Base-by-base conservation (phyloP, 306 rosid species). In the Phaseolus lunatus region DNA sequence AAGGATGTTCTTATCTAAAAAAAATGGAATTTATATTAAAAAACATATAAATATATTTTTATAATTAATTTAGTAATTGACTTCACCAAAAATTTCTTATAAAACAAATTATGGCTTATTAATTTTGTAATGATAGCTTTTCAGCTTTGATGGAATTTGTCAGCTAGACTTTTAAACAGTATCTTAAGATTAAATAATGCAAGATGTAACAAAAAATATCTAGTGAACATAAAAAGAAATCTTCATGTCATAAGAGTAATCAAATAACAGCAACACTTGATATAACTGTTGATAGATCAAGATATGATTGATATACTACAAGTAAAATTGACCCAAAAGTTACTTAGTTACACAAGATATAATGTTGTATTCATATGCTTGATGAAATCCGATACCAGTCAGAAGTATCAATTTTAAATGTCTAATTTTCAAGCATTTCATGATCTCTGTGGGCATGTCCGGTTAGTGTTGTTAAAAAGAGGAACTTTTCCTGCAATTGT, bases 401-500 rank as follows among this genome's bases (percentile, higher is more conserved):
- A 82, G 14, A 26, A 72, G 78, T 45, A 69, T 77, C 80, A 81
- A 78, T 27, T 78, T 78, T 49, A 63, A 33, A 45, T 71, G 78
- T 39, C 67, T 59, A 22, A 82, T 80, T 78, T 77, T 33, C 39
- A 33, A 31, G 35, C 3, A 31, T 31, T 31, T 31, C 5, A 31
- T 31, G 35, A 1, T 33, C 8, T 33, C 39, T 33, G 8, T 33
- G 3, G 3, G 12, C 11, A 37, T 54, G 78, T 61, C 39, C 22
- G 39, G 82, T 71, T 35, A 67, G 39, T 5, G 84, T 78, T 37
- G 80, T 53, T 41, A 71, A n/a, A 20, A 72, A 87, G 64, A 44
- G 91, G 91, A 39, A 80, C 79, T 49, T 77, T 83, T 29, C 74
- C 84, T 24, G 78, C 75, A 61, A 87, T 24, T 45, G 70, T 82